Percentiles rank a stretch among this genome's conserved stretches.
phyloP scores from a whole-genome alignment of 2,329 filamentous ascomycete genomes.

The Nigrograna mackinnonii region DNA sequence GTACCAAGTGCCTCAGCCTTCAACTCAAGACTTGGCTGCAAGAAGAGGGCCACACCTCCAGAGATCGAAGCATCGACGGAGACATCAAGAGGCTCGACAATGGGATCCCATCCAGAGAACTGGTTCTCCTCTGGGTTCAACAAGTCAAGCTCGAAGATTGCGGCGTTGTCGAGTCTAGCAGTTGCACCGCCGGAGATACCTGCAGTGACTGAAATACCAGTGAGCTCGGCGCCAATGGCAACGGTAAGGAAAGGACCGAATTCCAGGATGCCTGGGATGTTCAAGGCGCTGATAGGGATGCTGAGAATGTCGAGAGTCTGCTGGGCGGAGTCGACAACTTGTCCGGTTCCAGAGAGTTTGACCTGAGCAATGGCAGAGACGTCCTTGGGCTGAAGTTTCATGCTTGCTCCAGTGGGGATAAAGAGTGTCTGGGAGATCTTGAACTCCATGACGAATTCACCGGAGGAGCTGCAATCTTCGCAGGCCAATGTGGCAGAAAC shows the following conservation, averaged over 20 bases:
- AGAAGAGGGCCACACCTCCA: constrained; percentile 12
- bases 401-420: constrained; percentile 18
- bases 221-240: constrained; percentile 16
- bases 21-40: constrained; percentile 16
- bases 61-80: constrained; percentile 16
- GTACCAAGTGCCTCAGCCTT: constrained; percentile 14
- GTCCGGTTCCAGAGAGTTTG: constrained; percentile 15
- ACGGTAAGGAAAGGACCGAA: constrained; percentile 22
- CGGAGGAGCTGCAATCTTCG: constrained; percentile 20
- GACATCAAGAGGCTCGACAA: constrained; percentile 11
- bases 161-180: constrained; percentile 14
- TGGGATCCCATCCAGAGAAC: constrained; percentile 20
- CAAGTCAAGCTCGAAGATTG: constrained; percentile 18
- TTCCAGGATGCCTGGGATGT: constrained; percentile 21
- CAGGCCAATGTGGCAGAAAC: constrained; percentile 15
- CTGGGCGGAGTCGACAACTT: constrained; percentile 12
- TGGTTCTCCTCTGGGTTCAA: constrained; percentile 16
- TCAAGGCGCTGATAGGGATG: constrained; percentile 17
- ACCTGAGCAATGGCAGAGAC: constrained; percentile 18
- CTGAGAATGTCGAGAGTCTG: constrained; percentile 15
- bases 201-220: constrained; percentile 10
- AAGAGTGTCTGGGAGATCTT: constrained; percentile 16
- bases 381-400: constrained; percentile 19
- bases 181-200: constrained; percentile 13
- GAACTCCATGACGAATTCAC: constrained; percentile 24